These are phyloP conservation scores for Beauveria sp. DNA, from an alignment of 2,329 filamentous ascomycete genomes.

Conservation along the genomic window DNA sequence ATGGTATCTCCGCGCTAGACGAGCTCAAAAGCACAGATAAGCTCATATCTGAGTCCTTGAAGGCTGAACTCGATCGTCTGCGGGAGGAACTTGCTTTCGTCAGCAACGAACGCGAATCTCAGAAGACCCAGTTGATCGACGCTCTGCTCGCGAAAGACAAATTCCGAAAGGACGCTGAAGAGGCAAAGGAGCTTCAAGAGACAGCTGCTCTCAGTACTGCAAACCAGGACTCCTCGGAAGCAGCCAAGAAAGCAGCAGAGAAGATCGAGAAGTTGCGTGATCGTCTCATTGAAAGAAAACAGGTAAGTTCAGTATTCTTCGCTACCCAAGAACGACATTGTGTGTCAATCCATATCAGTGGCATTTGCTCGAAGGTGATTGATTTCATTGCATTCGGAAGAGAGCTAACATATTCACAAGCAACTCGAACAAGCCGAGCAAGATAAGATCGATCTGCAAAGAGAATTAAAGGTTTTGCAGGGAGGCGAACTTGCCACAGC, in stretches of 20 bases:
- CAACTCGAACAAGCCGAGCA: conserved; percentile 52
- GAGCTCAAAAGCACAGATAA: conserved; percentile 53
- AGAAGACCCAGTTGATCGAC: conserved; percentile 52
- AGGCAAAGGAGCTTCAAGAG: conserved; percentile 35
- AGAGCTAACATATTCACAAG: conserved; percentile 24
- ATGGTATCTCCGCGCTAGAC: conserved; percentile 46
- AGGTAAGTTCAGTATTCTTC: conserved; percentile 38
- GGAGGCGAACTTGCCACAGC: conserved; percentile 40
- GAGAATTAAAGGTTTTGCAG: conserved; percentile 45
- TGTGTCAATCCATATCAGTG: not conserved
- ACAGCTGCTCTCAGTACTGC: conserved; percentile 24
- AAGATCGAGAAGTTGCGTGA: conserved; percentile 51
- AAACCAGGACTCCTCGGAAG: conserved; percentile 27
- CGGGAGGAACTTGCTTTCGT: conserved; percentile 43
- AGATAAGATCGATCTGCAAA: conserved; percentile 48
- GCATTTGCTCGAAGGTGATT: not conserved
- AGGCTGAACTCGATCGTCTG: conserved; percentile 48
- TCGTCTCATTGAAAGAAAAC: conserved; percentile 47
- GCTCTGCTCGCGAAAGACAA: conserved; percentile 54
- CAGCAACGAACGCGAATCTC: conserved; percentile 45
- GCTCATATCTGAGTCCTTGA: conserved; percentile 50
- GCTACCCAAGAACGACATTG: no score
- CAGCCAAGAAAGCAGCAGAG: conserved; percentile 36
- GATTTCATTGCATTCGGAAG: no score
- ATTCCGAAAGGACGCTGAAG: conserved; percentile 46